Percentiles rank a stretch among this genome's conserved stretches.
These are phyloP conservation scores for Didymella glomerata DNA, from an alignment of 2,329 filamentous ascomycete genomes.

Conservation along the genomic window DNA sequence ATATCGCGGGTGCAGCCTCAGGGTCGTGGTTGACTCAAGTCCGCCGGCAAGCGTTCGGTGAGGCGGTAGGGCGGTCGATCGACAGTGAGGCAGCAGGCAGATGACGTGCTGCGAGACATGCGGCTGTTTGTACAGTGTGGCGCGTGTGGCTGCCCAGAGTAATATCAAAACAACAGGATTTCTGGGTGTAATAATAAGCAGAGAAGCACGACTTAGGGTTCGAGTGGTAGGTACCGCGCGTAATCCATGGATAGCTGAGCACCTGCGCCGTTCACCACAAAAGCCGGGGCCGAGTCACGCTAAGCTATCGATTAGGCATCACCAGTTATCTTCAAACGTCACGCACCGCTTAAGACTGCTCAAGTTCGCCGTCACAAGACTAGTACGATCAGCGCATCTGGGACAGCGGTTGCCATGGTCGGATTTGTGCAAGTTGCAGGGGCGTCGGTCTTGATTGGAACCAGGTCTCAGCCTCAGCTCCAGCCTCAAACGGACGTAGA, in stretches of 20 bases:
- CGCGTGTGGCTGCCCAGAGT: slow-evolving; percentile 9
- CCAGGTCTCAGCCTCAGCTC: not conserved
- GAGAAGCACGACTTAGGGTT: slow-evolving; percentile 14
- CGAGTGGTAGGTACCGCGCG: slow-evolving; percentile 4
- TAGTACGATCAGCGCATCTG: not conserved
- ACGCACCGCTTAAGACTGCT: slow-evolving; percentile 2
- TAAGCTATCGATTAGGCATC: slow-evolving; percentile 31
- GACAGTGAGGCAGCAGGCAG: slow-evolving; percentile 39
- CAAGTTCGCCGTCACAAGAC: slow-evolving; percentile 12
- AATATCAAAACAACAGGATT: not conserved
- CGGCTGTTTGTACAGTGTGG: slow-evolving; percentile 30
- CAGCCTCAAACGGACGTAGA: not conserved
- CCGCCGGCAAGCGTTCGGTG: slow-evolving; percentile 38
- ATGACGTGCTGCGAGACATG: slow-evolving; percentile 44
- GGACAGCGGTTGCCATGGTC: not conserved
- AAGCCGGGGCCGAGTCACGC: slow-evolving; percentile 10
- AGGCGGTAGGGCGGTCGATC: slow-evolving; percentile 36
- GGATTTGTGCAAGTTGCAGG: not conserved
- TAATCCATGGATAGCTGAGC: slow-evolving; percentile 6
- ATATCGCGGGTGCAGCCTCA: slow-evolving; percentile 34
- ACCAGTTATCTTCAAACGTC: slow-evolving; percentile 20
- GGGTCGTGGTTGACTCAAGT: slow-evolving; percentile 35
- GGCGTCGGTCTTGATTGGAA: not conserved
- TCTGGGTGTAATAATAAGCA: slow-evolving; percentile 18
- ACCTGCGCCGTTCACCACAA: slow-evolving; percentile 12